phyloP scores from a whole-genome alignment of 768 basidiomycete genomes.

The Stropharia rugosoannulata region DNA sequence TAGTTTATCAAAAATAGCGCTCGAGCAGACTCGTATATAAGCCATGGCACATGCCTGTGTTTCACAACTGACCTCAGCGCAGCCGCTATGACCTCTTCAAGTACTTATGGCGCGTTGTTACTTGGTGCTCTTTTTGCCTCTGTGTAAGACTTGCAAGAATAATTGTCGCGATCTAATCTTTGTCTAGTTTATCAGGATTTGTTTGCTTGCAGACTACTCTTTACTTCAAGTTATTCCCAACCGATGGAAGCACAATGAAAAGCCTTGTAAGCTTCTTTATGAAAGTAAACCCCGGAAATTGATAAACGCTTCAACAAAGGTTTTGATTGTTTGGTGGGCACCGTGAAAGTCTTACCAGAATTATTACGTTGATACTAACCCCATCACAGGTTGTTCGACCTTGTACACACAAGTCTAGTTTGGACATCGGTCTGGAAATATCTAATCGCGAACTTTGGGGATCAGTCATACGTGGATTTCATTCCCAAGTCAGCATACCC shows the following conservation, averaged over 20 bases:
- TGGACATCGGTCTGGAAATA: slow-evolving; percentile 40
- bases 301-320: slow-evolving; percentile 10
- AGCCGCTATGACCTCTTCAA: slow-evolving; percentile 16
- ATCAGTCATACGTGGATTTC: slow-evolving; percentile 21
- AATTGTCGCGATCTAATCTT: too few relatives aligned
- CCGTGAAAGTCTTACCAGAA: not conserved
- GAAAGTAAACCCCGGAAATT: not conserved
- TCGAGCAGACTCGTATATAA: too few relatives aligned
- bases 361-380: not conserved
- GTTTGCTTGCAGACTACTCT: slow-evolving; percentile 29
- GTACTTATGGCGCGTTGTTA: slow-evolving; percentile 37
- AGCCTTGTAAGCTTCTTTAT: slow-evolving; percentile 20
- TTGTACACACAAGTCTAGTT: slow-evolving; percentile 33
- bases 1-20: too few relatives aligned
- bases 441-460: slow-evolving; percentile 30
- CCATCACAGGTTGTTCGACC: slow-evolving; percentile 35
- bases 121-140: slow-evolving; percentile 35
- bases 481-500: slow-evolving; percentile 32
- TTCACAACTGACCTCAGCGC: too few relatives aligned
- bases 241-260: slow-evolving; percentile 25
- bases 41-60: too few relatives aligned
- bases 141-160: slow-evolving; percentile 21
- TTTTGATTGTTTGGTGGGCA: slow-evolving; percentile 12
- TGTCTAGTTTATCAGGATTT: slow-evolving; percentile 28
- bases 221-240: slow-evolving; percentile 33